Conservation (phyloP, 495 filamentous ascomycete species). For the Astrothelium subdiscretum region DNA sequence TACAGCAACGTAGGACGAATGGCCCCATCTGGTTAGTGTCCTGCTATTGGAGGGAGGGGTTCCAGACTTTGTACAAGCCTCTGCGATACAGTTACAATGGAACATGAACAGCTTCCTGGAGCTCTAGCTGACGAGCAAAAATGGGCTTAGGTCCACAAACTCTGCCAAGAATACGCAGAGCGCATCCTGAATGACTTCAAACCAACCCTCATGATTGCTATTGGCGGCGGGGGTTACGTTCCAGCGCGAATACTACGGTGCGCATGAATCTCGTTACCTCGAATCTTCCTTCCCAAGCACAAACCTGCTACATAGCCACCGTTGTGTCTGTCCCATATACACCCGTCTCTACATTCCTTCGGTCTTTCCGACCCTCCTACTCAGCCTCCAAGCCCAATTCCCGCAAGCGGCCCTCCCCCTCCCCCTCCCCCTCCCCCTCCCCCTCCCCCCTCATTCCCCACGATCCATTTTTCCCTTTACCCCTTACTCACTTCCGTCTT, state of each 20-base stretch:
- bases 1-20: neutral
- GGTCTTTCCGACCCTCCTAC: neutral
- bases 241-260: conserved; percentile 90
- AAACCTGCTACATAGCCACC: no score
- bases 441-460: neutral
- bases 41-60: no score
- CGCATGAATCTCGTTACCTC: neutral
- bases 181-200: conserved; percentile 72
- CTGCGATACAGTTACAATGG: neutral
- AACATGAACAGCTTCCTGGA: neutral
- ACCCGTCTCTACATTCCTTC: no score
- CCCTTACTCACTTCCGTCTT: neutral
- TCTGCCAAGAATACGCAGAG: conserved; percentile 76
- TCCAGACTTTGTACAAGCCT: no score
- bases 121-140: neutral
- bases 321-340: no score
- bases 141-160: conserved; percentile 70
- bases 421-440: neutral
- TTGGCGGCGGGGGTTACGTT: conserved; percentile 94
- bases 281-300: neutral
- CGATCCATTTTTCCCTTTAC: neutral
- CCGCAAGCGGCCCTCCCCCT: no score
- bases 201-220: conserved; percentile 96
- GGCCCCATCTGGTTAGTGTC: no score
- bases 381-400: no score